Base-by-base conservation (phyloP, 345 rosid genomes). In the Bretschneidera sinensis region DNA sequence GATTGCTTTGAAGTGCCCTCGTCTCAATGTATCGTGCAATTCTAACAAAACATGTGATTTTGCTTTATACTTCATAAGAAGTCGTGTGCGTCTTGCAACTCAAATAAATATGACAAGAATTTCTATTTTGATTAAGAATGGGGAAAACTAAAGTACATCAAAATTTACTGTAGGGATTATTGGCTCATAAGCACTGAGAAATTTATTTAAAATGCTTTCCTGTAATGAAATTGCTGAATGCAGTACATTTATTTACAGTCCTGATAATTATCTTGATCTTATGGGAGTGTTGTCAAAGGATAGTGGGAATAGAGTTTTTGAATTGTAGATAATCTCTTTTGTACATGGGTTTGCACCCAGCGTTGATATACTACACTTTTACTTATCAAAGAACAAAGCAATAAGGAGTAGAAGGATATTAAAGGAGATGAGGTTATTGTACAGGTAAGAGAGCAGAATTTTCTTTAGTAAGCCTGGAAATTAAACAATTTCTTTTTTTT, bases 1-100 rank as follows among this genome's bases (percentile, higher is more conserved):
- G 54, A 39, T 60, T 62, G 72, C 61, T 57, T 48, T 39, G 17
- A 24, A 21, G 54, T 52, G 59, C 17, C 16, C 39, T 35, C 15
- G 45, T 14, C 16, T 39, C 11, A 39, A 2, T 39, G 6, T 39
- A 1, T 39, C 1, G 45, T 39, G 15, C 10, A 14, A 13, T 39
- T 39, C 6, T 39, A 28, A 28, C 8, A 28, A 28, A 28, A 2
- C 15, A 14, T 39, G 16, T 39, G 45, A 39, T 39, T 14, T 39
- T 39, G 45, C 1, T 39, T 39, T 39, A 7, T 39, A 13, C 45
- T 39, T 39, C 16, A 5, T 13, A 7, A 9, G 3, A 3, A 28
- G 33, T 28, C 8, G 3, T 8, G 33, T 28, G n/a, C 33, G 3
- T 28, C 16, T 13, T 39, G 15, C 45, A 7, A 7, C 10, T 39